These are phyloP conservation scores for Panus rudis DNA, from an alignment of 768 basidiomycete genomes.

Conservation along the genomic window DNA sequence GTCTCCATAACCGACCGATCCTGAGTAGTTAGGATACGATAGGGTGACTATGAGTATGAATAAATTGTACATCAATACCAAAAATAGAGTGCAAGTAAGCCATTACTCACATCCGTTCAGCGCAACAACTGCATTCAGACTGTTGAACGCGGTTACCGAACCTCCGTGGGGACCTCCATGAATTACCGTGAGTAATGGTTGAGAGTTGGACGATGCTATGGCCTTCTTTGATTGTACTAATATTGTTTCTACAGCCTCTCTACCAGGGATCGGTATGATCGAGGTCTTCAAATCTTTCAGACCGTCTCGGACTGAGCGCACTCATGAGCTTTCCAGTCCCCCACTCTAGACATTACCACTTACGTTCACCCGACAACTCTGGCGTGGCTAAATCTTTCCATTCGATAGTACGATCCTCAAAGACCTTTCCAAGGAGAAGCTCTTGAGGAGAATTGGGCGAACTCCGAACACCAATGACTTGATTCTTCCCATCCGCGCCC, in stretches of 20 bases:
- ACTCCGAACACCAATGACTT: constrained; percentile 44
- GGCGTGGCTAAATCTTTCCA: constrained; percentile 42
- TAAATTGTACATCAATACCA: not conserved
- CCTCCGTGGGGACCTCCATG: constrained; percentile 12
- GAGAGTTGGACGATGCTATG: too few species aligned
- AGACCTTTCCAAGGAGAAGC: constrained; percentile 39
- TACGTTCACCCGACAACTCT: constrained; percentile 33
- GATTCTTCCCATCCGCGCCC: constrained; percentile 36
- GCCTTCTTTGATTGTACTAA: constrained; percentile 29
- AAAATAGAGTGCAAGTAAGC: not conserved
- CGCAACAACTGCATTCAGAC: constrained; percentile 37
- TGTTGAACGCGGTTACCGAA: constrained; percentile 29
- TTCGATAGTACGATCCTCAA: constrained; percentile 12
- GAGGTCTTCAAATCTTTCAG: constrained; percentile 35
- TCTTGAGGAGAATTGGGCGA: constrained; percentile 40
- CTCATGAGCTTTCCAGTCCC: not conserved
- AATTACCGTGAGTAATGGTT: constrained; percentile 41
- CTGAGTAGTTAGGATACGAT: constrained; percentile 60
- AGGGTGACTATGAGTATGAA: constrained; percentile 23
- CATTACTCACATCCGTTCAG: constrained; percentile 59
- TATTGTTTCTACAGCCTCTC: constrained; percentile 47
- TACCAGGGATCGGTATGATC: constrained; percentile 43
- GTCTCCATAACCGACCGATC: constrained; percentile 62
- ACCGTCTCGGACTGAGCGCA: constrained; percentile 34
- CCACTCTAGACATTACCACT: constrained; percentile 11